These are phyloP conservation scores for Isoetes taiwanensis DNA, from an alignment of 75 land plant species.

Conservation along the genomic window DNA sequence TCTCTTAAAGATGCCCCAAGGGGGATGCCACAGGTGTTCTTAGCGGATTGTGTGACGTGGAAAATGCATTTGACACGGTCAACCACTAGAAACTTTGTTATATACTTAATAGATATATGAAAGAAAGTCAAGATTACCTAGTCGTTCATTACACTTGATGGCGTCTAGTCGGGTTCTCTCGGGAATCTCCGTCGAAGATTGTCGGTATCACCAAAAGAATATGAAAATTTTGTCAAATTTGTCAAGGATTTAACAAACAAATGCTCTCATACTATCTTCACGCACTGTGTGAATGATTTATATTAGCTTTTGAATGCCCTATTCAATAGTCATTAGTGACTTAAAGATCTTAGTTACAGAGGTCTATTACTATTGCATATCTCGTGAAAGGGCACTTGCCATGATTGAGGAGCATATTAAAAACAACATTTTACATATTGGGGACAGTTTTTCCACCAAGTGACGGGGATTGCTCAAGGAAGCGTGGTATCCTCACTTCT, in stretches of 20 bases:
- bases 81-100: constrained; percentile 50
- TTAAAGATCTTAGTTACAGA: no score
- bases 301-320: no score
- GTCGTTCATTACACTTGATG: no score
- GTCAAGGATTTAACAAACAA: constrained; percentile 9
- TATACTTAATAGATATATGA: no score
- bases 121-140: no score
- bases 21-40: constrained; percentile 31
- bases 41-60: constrained; percentile 76
- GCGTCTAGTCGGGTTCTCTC: constrained; percentile 35
- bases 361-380: no score
- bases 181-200: constrained; percentile 22
- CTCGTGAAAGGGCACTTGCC: constrained; percentile 16
- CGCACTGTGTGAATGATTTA: constrained; percentile 49
- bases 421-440: constrained; percentile 54
- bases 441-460: constrained; percentile 45
- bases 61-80: constrained; percentile 79
- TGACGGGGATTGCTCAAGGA: constrained; percentile 83
- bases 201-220: constrained; percentile 9
- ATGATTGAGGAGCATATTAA: constrained; percentile 55
- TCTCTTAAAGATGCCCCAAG: constrained; percentile 20
- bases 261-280: constrained; percentile 34
- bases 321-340: no score
- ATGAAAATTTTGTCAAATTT: background rate
- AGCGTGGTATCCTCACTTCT: constrained; percentile 76